Base-by-base conservation (phyloP, 2,329 filamentous ascomycete genomes). In the Epichloe uncinata region DNA sequence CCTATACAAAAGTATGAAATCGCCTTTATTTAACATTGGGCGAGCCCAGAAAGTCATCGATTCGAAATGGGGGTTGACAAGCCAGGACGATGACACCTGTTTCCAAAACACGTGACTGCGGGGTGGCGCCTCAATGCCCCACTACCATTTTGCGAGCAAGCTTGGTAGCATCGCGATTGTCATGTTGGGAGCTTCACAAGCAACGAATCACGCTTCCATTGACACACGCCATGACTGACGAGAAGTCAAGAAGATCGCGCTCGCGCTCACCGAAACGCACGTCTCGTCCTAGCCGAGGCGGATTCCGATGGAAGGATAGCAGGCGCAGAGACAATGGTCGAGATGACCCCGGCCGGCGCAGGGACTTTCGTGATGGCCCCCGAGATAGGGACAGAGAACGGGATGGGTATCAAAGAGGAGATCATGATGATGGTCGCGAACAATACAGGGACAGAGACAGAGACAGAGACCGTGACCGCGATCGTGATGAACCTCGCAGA, bases 221-320 rank as follows among this genome's bases (percentile, higher is more conserved):
- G n/a, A 2, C 30, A 34, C 22, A 20, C 40, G 38, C 12, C 26
- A 64, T 64, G 62, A 53, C 54, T 2, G 59, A 60, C 48, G 48
- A 52, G n/a, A 42, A 55, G n/a, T 53, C 57, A 26, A 56, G 55
- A 49, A 53, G 58, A 50, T 56, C 55, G 37, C 56, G 60, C 37
- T 60, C 61, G 18, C 52, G 60, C 41, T 63, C 62, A 2, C 62
- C 62, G 4, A 37, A 54, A 2, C 56, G 59, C 9, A 53, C 56
- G 3, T 56, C 58, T 8, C 59, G 55, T 34, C 52, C 56, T 35
- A 60, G 55, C 45, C 72, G 53, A 20, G 51, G 74, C 4, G 76
- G 77, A 9, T 78, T 82, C 56, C 73, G 73, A 56, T 81, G 74
- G 70, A 82, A 82, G 57, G 75, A 78, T 48, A 75, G 71, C 47